These are phyloP conservation scores for Sphagnum tenellum DNA, from an alignment of 225 moss, liverwort and hornwort genomes.

Conservation along the genomic window DNA sequence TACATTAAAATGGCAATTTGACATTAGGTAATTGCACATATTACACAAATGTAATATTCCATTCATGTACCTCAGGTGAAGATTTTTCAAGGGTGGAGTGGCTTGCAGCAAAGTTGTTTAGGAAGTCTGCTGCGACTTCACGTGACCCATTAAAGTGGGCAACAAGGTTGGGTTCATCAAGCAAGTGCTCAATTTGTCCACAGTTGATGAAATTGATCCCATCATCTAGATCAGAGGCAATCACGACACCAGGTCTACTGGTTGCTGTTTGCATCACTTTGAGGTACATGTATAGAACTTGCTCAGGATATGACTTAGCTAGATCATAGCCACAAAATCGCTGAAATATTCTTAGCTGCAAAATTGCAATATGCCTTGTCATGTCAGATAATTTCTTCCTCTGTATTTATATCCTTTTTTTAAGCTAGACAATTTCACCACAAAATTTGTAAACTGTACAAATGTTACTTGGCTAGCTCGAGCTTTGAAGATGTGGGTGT, in stretches of 20 bases:
- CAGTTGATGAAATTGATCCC: constrained; percentile 86
- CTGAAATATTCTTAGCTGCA: constrained; percentile 74
- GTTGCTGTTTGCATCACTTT: constrained; percentile 64
- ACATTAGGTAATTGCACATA: no score
- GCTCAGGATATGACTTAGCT: constrained; percentile 62
- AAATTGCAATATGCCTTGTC: neutral
- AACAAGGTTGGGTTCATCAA: constrained; percentile 71
- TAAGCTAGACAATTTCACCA: no score
- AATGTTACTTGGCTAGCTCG: no score
- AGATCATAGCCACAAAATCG: constrained; percentile 93
- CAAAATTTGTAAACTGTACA: no score
- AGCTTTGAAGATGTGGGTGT: no score
- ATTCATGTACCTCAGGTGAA: constrained; percentile 50
- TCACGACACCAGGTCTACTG: constrained; percentile 61
- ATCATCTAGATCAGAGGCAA: constrained; percentile 82
- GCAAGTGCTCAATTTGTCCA: constrained; percentile 56
- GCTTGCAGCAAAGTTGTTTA: constrained; percentile 61
- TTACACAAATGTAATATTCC: neutral
- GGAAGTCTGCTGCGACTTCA: constrained; percentile 60
- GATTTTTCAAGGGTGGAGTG: constrained; percentile 72
- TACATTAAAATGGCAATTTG: no score
- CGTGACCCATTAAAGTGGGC: constrained; percentile 50
- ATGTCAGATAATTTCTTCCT: neutral
- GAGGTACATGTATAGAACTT: constrained; percentile 84
- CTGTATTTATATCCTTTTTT: neutral